These are phyloP conservation scores for Ustilago xerochloae DNA, from an alignment of 1,284 basidiomycete genomes.

Conservation along the genomic window DNA sequence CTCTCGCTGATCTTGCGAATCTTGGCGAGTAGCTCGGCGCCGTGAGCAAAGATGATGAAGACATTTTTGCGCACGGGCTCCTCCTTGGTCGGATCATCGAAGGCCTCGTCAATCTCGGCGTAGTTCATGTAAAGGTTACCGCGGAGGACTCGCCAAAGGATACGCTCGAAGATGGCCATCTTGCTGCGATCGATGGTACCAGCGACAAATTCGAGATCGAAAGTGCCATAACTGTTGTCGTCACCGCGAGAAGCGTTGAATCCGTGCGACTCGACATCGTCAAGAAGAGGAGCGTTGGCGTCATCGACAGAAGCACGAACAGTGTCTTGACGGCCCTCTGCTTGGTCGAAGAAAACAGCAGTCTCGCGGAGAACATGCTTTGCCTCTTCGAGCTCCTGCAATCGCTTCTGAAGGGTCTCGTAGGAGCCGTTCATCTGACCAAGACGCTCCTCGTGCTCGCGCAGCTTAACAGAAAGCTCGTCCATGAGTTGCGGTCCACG, in stretches of 20 bases:
- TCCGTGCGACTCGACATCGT: constrained; percentile 79
- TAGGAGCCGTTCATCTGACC: constrained; percentile 94
- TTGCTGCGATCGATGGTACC: constrained; percentile 94
- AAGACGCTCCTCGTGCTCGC: constrained; percentile 87
- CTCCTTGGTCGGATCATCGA: constrained; percentile 82
- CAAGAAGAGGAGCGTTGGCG: constrained; percentile 85
- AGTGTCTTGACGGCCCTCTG: constrained; percentile 81
- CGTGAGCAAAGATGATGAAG: constrained; percentile 99
- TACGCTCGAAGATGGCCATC: constrained; percentile 93
- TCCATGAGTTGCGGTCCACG: constrained; percentile 86
- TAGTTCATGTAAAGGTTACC: constrained; percentile 99
- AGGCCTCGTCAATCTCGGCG: constrained; percentile 88
- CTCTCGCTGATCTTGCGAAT: constrained; percentile 98
- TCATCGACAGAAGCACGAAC: constrained; percentile 85
- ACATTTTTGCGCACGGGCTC: constrained; percentile 81
- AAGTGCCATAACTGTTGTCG: constrained; percentile 69
- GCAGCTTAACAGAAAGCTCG: constrained; percentile 87
- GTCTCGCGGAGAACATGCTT: constrained; percentile 90
- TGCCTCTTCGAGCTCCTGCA: constrained; percentile 90
- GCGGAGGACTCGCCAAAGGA: constrained; percentile 96
- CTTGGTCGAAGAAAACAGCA: constrained; percentile 94
- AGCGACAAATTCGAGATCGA: constrained; percentile 90
- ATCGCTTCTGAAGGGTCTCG: constrained; percentile 85
- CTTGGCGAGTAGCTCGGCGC: constrained; percentile 89
- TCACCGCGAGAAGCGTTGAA: constrained; percentile 70